Percentiles rank a stretch among this genome's conserved stretches.
Evolutionary conservation across 2,329 filamentous ascomycete genomes (phyloP).

Genomic region (Hypoxylon sp.): DNA sequence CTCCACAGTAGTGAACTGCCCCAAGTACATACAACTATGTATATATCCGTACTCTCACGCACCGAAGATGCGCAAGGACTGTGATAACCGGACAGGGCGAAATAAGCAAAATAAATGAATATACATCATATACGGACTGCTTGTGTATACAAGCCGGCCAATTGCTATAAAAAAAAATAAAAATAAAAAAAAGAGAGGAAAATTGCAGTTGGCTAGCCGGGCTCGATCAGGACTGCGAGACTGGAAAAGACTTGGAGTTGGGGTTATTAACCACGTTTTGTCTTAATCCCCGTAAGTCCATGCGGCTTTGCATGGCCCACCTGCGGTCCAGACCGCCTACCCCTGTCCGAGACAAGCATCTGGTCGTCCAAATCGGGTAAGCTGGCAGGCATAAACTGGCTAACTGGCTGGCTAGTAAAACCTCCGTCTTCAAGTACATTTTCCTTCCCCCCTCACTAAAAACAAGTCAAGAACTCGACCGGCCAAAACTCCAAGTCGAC

Average conservation of each 20-base stretch:
- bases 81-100: not conserved
- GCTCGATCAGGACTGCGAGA: no score
- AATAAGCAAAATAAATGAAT: slow-evolving; percentile 4
- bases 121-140: not conserved
- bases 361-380: slow-evolving; percentile 14
- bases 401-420: no score
- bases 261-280: slow-evolving; percentile 28
- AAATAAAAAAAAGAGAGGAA: slow-evolving; percentile 3
- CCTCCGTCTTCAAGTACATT: no score
- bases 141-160: slow-evolving; percentile 5
- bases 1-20: slow-evolving; percentile 4
- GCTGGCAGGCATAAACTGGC: not conserved
- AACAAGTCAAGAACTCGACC: not conserved
- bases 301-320: slow-evolving; percentile 30
- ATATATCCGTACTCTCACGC: no score
- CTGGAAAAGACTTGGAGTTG: slow-evolving; percentile 27
- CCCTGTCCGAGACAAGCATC: slow-evolving; percentile 18
- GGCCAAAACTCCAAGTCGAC: not conserved
- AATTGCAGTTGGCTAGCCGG: slow-evolving; percentile 6
- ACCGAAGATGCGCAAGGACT: not conserved
- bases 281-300: slow-evolving; percentile 31
- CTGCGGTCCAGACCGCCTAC: slow-evolving; percentile 31
- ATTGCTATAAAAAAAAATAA: not conserved
- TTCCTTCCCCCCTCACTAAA: not conserved
- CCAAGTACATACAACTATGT: no score